Base-by-base conservation (phyloP, 2,329 filamentous ascomycete species). In the Chaetomiaceae sp. region DNA sequence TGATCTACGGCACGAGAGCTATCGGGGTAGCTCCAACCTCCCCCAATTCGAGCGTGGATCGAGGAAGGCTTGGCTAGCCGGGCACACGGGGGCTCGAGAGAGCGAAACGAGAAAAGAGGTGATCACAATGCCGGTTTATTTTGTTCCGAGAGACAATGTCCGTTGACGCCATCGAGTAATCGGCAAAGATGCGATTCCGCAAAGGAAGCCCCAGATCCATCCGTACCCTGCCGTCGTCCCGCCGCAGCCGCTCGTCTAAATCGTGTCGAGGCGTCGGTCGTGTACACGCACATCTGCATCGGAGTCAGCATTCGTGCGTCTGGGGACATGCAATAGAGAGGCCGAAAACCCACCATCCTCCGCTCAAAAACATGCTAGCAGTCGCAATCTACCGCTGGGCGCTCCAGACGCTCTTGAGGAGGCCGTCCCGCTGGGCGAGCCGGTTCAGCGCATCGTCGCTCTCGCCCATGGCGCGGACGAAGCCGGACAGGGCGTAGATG, bases 381-480 rank as follows among this genome's bases (percentile, higher is more conserved):
- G 47, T 48, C 56, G 50, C 47, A 53, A 56, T 67, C 74, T 80
- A 81, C 73, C 78, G 75, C 66, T 77, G 68, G 58, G 81, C 86
- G 75, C 81, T 87, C 93, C 93, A 98, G 70, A 98, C 93, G 70
- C 74, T 86, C 88, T 97, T 97, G 72, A 98, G 72, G 73, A 95
- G 86, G 60, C 93, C 93, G 70, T 98, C 94, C 62, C 87, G 83
- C 82, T 98, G 93, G 61, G 90, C 79, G 66, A 98, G 80, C 67
- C 93, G 79, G 86, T 98, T 98, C 67, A 98, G 73, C 65, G 86
- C 81, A 76, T 98, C 93, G 71, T 98, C 93, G 72, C 83, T 84
- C 87, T 98, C 94, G 69, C 93, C 93, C 83, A 95, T 93, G 63
- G 90, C 88, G 63, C 93, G 86, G 66, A 98, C 88, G 78, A 97